These are phyloP conservation scores for Vitis cinerea DNA, from an alignment of 164 flowering plant species.

Conservation along the genomic window DNA sequence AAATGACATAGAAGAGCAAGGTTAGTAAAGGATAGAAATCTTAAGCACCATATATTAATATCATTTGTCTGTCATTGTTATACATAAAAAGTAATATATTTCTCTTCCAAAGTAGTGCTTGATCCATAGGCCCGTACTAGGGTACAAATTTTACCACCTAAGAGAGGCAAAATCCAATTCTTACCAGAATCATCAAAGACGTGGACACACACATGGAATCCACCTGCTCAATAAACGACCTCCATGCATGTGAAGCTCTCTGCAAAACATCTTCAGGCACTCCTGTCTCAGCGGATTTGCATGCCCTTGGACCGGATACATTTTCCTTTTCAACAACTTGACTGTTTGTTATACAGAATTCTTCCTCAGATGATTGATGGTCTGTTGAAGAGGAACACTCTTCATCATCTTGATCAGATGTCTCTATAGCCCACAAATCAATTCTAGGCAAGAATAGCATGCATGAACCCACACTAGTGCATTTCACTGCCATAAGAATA, in stretches of 20 bases:
- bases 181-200: slow-evolving; percentile 83
- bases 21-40: too few species aligned
- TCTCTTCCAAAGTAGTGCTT: too few species aligned
- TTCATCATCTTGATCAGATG: slow-evolving; percentile 22
- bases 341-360: not conserved
- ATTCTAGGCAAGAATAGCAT: slow-evolving; percentile 83
- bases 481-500: slow-evolving; percentile 58
- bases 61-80: too few species aligned
- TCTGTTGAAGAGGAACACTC: slow-evolving; percentile 18
- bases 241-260: slow-evolving; percentile 60
- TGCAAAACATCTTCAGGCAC: slow-evolving; percentile 18
- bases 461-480: slow-evolving; percentile 54
- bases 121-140: not conserved
- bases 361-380: slow-evolving; percentile 8
- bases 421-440: slow-evolving; percentile 87
- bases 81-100: too few species aligned
- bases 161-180: slow-evolving; percentile 6
- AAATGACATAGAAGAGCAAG: too few species aligned
- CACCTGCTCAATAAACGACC: slow-evolving; percentile 78
- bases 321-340: slow-evolving; percentile 13
- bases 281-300: slow-evolving; percentile 15
- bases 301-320: slow-evolving; percentile 5
- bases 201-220: slow-evolving; percentile 56
- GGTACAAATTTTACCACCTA: not conserved
- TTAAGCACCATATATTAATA: too few species aligned